phyloP scores from a whole-genome alignment of 75 land plant species.

The Gnetum montanum region DNA sequence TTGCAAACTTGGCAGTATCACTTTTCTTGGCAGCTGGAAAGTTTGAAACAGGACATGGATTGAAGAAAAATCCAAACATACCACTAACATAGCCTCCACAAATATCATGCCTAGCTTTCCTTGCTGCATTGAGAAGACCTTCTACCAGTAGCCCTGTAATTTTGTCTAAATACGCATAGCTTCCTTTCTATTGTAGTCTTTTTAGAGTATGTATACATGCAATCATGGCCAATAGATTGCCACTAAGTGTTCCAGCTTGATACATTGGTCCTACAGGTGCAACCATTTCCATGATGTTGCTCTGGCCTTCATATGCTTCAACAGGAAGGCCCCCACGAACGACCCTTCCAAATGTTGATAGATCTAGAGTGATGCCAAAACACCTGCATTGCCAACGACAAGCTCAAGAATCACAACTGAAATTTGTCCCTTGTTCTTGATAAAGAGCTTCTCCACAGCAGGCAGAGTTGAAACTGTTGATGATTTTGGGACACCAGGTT shows the following conservation, averaged over 20 bases:
- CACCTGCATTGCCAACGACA: conserved; percentile 96
- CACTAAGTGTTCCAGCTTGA: conserved; percentile 97
- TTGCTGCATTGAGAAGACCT: conserved; percentile 74
- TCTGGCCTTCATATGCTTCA: conserved; percentile 94
- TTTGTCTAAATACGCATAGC: conserved; percentile 72
- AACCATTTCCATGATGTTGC: conserved; percentile 96
- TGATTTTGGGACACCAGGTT: conserved; percentile 85
- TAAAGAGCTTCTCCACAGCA: conserved; percentile 59
- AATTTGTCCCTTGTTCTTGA: conserved; percentile 56
- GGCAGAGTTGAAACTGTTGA: conserved; percentile 73
- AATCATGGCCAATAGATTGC: conserved; percentile 98
- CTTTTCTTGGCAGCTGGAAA: conserved; percentile 96
- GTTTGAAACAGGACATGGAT: conserved; percentile 73
- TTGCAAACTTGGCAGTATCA: conserved; percentile 87
- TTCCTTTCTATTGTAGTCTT: conserved; percentile 58
- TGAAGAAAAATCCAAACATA: conserved; percentile 98
- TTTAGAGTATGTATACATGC: conserved; percentile 90
- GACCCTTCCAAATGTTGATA: conserved; percentile 87
- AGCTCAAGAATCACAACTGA: conserved; percentile 96
- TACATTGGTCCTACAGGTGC: conserved; percentile 99
- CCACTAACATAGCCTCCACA: conserved; percentile 85
- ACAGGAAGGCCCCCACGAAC: conserved; percentile 98
- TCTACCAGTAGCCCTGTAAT: conserved; percentile 57
- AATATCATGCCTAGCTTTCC: conserved; percentile 71
- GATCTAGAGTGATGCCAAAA: conserved; percentile 88